Evolutionary conservation across 1,139 yeast genomes (phyloP).

Genomic region (Nakaseomyces nivariensis): DNA sequence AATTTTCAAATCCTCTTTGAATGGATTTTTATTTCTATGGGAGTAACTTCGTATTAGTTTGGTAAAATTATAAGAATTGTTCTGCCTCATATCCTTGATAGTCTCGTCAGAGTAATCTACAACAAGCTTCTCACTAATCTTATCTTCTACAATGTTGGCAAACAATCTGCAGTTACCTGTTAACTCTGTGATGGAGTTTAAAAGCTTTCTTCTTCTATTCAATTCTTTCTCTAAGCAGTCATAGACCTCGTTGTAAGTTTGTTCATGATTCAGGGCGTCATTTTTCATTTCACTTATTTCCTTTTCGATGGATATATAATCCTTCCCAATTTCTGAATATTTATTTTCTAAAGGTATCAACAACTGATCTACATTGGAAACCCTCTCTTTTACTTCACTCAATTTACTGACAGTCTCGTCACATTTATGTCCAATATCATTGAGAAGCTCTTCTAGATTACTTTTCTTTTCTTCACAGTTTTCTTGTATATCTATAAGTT

Average conservation of each 20-base stretch:
- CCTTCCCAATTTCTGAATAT: constrained; percentile 8
- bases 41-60: constrained; percentile 5
- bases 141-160: constrained; percentile 15
- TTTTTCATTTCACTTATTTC: constrained; percentile 6
- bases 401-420: background rate
- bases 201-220: constrained; percentile 35
- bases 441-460: constrained; percentile 6
- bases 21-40: constrained; percentile 11
- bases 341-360: constrained; percentile 7
- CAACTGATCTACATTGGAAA: constrained; percentile 7
- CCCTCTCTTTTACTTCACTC: background rate
- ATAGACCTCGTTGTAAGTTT: constrained; percentile 17
- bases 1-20: constrained; percentile 15
- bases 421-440: background rate
- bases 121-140: constrained; percentile 1
- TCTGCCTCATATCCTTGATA: constrained; percentile 2
- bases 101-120: constrained; percentile 14
- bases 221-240: constrained; percentile 27
- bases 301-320: constrained; percentile 9
- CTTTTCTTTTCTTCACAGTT: constrained; percentile 4
- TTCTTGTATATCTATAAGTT: constrained; percentile 7
- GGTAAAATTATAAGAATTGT: constrained; percentile 6
- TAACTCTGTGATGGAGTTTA: constrained; percentile 44
- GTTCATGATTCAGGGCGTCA: constrained; percentile 9
- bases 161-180: constrained; percentile 30